Evolutionary conservation across 768 basidiomycete species (phyloP).

Genomic region (Gelatoporia subvermispora): DNA sequence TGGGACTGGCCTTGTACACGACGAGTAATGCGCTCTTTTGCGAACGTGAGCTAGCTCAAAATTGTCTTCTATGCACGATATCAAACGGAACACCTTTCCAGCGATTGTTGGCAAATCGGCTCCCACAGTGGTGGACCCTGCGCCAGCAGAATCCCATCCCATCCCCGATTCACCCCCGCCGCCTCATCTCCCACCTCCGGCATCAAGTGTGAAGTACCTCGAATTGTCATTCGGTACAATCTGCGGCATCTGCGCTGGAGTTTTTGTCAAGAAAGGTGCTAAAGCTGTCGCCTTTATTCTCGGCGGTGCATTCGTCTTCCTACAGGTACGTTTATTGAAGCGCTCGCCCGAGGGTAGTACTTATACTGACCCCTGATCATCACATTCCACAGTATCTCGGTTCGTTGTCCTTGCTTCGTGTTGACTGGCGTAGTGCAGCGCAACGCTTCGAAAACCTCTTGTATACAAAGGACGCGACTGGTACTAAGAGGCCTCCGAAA

Average conservation of each 20-base stretch:
- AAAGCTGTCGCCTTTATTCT: slow-evolving; percentile 77
- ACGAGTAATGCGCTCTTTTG: slow-evolving; percentile 38
- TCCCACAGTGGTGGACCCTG: background rate
- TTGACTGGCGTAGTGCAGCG: slow-evolving; percentile 74
- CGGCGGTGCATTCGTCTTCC: slow-evolving; percentile 87
- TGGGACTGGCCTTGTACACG: slow-evolving; percentile 38
- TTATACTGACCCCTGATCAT: background rate
- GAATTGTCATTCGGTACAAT: slow-evolving; percentile 88
- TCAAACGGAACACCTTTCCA: no score
- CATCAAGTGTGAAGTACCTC: slow-evolving; percentile 72
- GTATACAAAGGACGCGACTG: slow-evolving; percentile 57
- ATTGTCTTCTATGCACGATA: no score
- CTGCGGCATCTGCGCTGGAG: slow-evolving; percentile 82
- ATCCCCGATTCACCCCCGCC: slow-evolving; percentile 3
- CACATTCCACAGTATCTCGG: slow-evolving; percentile 61
- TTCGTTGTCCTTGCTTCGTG: slow-evolving; percentile 63
- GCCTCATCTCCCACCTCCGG: slow-evolving; percentile 47
- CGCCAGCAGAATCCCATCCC: background rate
- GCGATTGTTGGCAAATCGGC: no score
- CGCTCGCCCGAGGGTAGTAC: background rate
- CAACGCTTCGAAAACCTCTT: slow-evolving; percentile 68
- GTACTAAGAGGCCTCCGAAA: slow-evolving; percentile 55
- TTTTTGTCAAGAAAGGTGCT: slow-evolving; percentile 95
- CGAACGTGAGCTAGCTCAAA: slow-evolving; percentile 39
- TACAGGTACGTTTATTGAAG: slow-evolving; percentile 60